phyloP scores from a whole-genome alignment of 1,139 yeast species.

The Magnusiomyces suaveolens region DNA sequence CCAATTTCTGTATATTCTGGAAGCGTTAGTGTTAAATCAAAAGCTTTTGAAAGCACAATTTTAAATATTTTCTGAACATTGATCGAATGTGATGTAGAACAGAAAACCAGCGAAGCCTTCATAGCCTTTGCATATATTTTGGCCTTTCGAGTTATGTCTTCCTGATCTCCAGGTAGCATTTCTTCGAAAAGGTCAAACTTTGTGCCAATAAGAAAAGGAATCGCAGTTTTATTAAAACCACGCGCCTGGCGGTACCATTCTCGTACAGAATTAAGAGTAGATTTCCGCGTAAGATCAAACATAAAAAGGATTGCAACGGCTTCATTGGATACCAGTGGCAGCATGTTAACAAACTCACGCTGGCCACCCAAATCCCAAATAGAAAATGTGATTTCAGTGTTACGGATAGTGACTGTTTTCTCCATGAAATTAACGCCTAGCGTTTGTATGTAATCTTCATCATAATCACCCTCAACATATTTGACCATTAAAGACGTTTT shows the following conservation, averaged over 20 bases:
- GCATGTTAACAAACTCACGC: slow-evolving; percentile 90
- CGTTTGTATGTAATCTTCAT: slow-evolving; percentile 87
- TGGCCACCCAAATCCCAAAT: slow-evolving; percentile 98
- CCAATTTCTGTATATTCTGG: slow-evolving; percentile 80
- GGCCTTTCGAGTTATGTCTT: slow-evolving; percentile 76
- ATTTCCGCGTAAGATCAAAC: slow-evolving; percentile 84
- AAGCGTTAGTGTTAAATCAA: slow-evolving; percentile 71
- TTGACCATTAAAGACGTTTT: slow-evolving; percentile 95
- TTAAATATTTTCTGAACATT: slow-evolving; percentile 92
- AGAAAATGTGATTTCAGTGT: slow-evolving; percentile 83
- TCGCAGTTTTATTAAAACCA: slow-evolving; percentile 82
- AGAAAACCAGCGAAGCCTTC: slow-evolving; percentile 83
- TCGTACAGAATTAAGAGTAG: slow-evolving; percentile 75
- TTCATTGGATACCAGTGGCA: slow-evolving; percentile 89
- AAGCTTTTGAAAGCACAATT: slow-evolving; percentile 82
- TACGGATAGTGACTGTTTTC: slow-evolving; percentile 72
- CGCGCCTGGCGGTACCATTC: slow-evolving; percentile 95
- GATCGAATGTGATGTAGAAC: slow-evolving; percentile 88
- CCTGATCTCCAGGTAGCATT: slow-evolving; percentile 70
- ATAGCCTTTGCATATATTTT: slow-evolving; percentile 82
- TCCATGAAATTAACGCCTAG: slow-evolving; percentile 95
- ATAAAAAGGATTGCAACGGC: slow-evolving; percentile 88
- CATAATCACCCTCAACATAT: slow-evolving; percentile 89
- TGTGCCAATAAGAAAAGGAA: slow-evolving; percentile 88
- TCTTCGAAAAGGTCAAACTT: slow-evolving; percentile 85